Percentiles rank a stretch among this genome's conserved stretches.
Conservation (phyloP, 2,329 filamentous ascomycete species). For the Penicillium occitanis region DNA sequence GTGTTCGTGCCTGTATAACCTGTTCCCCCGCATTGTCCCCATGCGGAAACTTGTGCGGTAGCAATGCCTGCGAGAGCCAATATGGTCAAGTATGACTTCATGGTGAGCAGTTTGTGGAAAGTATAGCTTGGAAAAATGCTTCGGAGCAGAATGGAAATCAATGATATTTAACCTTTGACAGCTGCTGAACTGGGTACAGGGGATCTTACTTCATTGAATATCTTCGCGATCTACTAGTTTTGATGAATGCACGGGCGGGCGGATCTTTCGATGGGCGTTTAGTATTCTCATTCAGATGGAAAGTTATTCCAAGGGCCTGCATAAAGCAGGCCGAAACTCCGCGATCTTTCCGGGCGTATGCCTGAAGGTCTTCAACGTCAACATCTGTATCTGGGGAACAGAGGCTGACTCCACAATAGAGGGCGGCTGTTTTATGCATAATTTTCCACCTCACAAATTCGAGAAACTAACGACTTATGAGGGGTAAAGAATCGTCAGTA, state of each 20-base stretch:
- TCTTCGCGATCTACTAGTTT: background rate
- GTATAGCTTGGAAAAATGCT: background rate
- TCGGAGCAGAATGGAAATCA: background rate
- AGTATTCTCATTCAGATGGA: background rate
- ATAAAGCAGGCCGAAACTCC: background rate
- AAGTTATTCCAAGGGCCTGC: background rate
- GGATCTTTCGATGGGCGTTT: background rate
- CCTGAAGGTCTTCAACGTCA: background rate
- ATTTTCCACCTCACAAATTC: background rate
- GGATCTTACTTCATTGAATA: background rate
- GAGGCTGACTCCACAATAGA: background rate
- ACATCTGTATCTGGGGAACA: background rate
- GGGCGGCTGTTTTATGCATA: background rate
- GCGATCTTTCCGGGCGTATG: background rate
- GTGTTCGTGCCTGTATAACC: background rate
- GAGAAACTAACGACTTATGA: background rate
- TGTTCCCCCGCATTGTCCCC: background rate
- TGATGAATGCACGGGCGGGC: background rate
- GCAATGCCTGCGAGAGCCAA: background rate
- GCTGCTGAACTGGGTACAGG: background rate
- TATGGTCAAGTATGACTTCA: background rate
- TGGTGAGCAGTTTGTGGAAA: background rate
- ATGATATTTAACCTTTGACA: background rate
- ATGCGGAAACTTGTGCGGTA: conserved; percentile 1
- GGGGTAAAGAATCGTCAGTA: background rate